Evolutionary conservation across 106 monocot species (phyloP).

Genomic region (Amphibolis antarctica): DNA sequence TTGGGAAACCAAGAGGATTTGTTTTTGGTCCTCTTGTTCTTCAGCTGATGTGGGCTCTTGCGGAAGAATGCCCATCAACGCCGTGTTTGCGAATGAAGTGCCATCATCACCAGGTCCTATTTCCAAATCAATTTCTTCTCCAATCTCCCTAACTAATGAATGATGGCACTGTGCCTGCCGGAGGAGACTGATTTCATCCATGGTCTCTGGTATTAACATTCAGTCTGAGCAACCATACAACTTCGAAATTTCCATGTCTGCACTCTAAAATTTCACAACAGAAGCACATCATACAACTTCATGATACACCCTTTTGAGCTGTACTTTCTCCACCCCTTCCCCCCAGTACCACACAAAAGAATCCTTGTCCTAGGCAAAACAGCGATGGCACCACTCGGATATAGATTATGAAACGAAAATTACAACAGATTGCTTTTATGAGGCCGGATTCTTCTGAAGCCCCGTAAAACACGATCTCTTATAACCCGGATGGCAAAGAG

Average conservation of each 20-base stretch:
- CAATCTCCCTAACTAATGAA: conserved; percentile 69
- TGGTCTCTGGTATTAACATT: conserved; percentile 32
- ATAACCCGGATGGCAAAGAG: background rate
- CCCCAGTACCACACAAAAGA: background rate
- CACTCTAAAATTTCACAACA: background rate
- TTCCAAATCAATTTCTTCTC: conserved; percentile 95
- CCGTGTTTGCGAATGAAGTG: conserved; percentile 47
- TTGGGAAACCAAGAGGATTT: conserved; percentile 50
- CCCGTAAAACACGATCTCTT: background rate
- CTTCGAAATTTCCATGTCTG: background rate
- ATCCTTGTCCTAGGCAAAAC: background rate
- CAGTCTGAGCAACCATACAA: conserved; percentile 3
- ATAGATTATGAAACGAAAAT: background rate
- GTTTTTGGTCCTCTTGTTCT: conserved; percentile 87
- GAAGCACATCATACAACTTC: no score
- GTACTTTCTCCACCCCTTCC: background rate
- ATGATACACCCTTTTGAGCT: no score
- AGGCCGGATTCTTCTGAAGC: background rate
- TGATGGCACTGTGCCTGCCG: conserved; percentile 80
- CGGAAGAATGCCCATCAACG: conserved; percentile 41
- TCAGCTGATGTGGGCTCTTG: conserved; percentile 31
- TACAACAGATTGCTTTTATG: background rate
- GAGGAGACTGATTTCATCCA: conserved; percentile 85
- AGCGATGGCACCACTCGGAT: background rate
- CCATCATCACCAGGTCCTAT: conserved; percentile 87